Conservation (phyloP, 1,139 yeast genomes). For the Yamadazyma taylorii region DNA sequence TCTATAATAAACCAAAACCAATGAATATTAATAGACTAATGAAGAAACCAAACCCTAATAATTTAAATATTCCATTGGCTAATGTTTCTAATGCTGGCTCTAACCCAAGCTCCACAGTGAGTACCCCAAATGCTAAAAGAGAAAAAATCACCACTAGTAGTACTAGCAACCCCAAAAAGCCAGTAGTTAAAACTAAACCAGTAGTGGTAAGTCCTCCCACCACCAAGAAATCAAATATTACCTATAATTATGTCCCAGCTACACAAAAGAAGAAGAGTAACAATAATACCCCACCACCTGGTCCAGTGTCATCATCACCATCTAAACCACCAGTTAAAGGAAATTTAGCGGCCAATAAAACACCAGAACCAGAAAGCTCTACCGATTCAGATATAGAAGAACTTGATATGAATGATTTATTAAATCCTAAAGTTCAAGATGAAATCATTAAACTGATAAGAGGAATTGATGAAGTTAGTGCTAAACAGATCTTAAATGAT, state of each 20-base stretch:
- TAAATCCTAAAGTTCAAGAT: slow-evolving; percentile 69
- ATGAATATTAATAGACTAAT: slow-evolving; percentile 35
- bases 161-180: slow-evolving; percentile 5
- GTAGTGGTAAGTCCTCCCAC: slow-evolving; percentile 9
- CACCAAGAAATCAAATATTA: slow-evolving; percentile 24
- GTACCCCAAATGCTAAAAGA: slow-evolving; percentile 16
- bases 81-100: background rate
- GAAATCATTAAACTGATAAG: slow-evolving; percentile 35
- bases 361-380: slow-evolving; percentile 9
- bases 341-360: slow-evolving; percentile 5
- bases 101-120: slow-evolving; percentile 17
- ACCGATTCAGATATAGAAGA: slow-evolving; percentile 20
- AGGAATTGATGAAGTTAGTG: slow-evolving; percentile 44
- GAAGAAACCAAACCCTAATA: slow-evolving; percentile 18
- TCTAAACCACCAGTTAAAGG: background rate
- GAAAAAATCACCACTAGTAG: slow-evolving; percentile 6
- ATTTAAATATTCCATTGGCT: background rate
- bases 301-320: slow-evolving; percentile 3
- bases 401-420: slow-evolving; percentile 21
- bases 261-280: slow-evolving; percentile 9
- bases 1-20: slow-evolving; percentile 44
- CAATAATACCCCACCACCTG: slow-evolving; percentile 6
- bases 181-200: slow-evolving; percentile 6
- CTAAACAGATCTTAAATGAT: slow-evolving; percentile 77
- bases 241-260: slow-evolving; percentile 31